phyloP scores from a whole-genome alignment of 2,329 filamentous ascomycete species.

The Rachicladosporium sp. region DNA sequence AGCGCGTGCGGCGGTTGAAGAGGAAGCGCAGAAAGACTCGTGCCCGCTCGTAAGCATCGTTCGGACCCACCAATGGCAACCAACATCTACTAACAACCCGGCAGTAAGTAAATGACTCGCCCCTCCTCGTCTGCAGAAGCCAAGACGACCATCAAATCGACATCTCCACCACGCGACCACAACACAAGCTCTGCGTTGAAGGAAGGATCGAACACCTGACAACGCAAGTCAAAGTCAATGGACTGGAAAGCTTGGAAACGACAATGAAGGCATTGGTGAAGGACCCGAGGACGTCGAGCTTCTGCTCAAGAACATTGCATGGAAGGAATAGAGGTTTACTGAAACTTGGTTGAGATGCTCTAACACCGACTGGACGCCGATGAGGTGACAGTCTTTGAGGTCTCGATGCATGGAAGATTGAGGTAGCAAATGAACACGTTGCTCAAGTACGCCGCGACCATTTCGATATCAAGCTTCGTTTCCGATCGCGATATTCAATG shows the following conservation, averaged over 20 bases:
- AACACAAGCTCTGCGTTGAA: conserved; percentile 19
- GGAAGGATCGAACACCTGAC: conserved; percentile 23
- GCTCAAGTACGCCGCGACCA: too few species aligned
- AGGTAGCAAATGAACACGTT: too few species aligned
- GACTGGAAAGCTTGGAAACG: conserved; percentile 7
- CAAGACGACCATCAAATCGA: conserved; percentile 11
- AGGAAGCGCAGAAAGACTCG: conserved; percentile 99
- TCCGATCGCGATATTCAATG: too few species aligned
- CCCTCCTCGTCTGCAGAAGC: conserved; percentile 19
- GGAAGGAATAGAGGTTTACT: conserved; percentile 3
- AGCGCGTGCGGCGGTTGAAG: conserved; percentile 98
- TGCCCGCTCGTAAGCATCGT: conserved; percentile 70
- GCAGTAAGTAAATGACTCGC: conserved; percentile 37
- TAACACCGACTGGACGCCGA: conserved; percentile 3
- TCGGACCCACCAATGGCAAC: background rate
- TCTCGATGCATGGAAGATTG: too few species aligned
- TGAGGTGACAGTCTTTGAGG: conserved; percentile 4
- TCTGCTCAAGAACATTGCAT: conserved; percentile 2
- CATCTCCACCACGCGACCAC: conserved; percentile 17
- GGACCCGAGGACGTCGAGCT: conserved; percentile 2
- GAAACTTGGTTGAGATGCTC: conserved; percentile 5
- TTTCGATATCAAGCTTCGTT: too few species aligned
- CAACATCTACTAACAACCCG: conserved; percentile 9
- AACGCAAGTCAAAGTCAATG: conserved; percentile 12
- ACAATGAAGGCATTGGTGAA: conserved; percentile 3